Conservation (phyloP, 176 grass and related monocot genomes). For the Eleusine indica region DNA sequence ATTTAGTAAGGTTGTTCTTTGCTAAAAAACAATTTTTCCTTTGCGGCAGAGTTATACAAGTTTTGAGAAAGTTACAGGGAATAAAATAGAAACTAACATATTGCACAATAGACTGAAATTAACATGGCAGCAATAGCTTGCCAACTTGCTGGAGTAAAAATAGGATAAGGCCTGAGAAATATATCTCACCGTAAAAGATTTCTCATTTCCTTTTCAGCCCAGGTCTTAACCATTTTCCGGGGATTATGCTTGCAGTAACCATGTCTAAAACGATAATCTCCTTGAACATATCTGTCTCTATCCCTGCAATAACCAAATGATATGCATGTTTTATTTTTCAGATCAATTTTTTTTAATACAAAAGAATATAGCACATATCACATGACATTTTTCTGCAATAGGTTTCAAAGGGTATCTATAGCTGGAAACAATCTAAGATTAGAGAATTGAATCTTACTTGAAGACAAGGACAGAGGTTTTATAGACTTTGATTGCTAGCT, state of each 20-base stretch:
- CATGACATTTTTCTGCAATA: conserved; percentile 18
- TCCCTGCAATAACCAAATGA: conserved; percentile 66
- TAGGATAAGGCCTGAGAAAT: not conserved
- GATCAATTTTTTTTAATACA: conserved; percentile 10
- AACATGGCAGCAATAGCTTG: not conserved
- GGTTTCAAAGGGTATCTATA: conserved; percentile 16
- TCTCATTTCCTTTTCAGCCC: conserved; percentile 98
- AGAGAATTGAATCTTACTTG: conserved; percentile 65
- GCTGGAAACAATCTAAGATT: not conserved
- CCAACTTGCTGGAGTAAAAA: not conserved
- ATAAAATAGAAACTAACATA: not conserved
- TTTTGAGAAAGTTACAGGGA: not conserved
- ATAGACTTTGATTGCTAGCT: conserved; percentile 94
- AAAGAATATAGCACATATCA: conserved; percentile 6
- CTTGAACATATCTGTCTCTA: conserved; percentile 93
- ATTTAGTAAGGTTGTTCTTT: not conserved
- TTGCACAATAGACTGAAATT: not conserved
- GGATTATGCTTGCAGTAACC: conserved; percentile 99
- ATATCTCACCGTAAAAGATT: conserved; percentile 75
- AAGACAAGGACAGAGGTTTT: conserved; percentile 99
- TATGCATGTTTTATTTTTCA: not conserved
- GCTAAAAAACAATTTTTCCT: not conserved
- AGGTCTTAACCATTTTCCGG: conserved; percentile 98
- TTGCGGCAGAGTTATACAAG: not conserved
- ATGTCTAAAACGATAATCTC: conserved; percentile 97